These are phyloP conservation scores for Linum lewisii DNA, from an alignment of 345 rosid genomes.

Conservation along the genomic window DNA sequence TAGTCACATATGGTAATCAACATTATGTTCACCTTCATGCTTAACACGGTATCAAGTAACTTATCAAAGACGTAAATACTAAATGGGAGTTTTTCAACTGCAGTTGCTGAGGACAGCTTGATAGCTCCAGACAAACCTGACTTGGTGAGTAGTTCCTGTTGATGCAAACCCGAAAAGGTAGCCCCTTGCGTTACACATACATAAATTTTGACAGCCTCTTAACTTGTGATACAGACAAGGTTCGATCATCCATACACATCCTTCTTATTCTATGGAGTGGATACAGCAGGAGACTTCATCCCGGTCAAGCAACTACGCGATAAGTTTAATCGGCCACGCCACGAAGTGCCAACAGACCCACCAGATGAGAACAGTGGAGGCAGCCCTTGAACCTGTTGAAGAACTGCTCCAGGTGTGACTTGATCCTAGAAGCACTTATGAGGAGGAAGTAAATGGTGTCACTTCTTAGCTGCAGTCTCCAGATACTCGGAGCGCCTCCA, in stretches of 20 bases:
- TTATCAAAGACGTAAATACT: no score
- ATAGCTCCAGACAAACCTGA: constrained; percentile 55
- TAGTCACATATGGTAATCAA: constrained; percentile 75
- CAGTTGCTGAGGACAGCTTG: constrained; percentile 86
- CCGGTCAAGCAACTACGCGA: constrained; percentile 89
- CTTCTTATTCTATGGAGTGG: constrained; percentile 72
- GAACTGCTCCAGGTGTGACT: background rate
- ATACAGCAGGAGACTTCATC: constrained; percentile 83
- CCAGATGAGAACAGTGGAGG: constrained; percentile 36
- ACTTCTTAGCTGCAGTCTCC: no score
- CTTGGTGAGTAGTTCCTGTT: constrained; percentile 32
- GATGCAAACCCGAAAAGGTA: constrained; percentile 5
- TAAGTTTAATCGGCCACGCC: constrained; percentile 61
- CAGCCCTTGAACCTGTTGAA: constrained; percentile 12
- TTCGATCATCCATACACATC: constrained; percentile 86
- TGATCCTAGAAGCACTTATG: background rate
- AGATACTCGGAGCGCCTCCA: no score
- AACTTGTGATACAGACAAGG: constrained; percentile 50
- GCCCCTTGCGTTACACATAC: background rate
- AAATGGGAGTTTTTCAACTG: constrained; percentile 16
- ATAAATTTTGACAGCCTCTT: background rate
- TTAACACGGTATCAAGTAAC: background rate
- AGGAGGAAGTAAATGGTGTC: background rate
- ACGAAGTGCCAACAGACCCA: constrained; percentile 59
- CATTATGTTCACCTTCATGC: no score